Percentiles rank a stretch among this genome's conserved stretches.
Conservation (phyloP, 805 yeast species). For the Cyberlindnera sargentensis region DNA sequence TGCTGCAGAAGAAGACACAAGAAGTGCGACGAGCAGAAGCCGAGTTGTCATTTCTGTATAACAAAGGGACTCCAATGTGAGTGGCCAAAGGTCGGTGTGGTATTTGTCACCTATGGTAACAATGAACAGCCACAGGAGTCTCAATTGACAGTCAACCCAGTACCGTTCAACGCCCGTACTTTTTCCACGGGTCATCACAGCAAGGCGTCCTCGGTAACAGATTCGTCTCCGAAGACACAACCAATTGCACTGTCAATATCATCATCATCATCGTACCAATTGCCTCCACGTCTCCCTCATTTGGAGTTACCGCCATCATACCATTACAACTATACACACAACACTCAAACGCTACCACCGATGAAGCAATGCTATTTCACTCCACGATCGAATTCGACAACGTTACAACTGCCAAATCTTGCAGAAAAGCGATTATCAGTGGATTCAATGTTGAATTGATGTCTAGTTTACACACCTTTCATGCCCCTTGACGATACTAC, state of each 20-base stretch:
- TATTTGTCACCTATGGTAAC: constrained; percentile 10
- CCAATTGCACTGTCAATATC: no score
- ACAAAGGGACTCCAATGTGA: constrained; percentile 12
- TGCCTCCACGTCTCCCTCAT: no score
- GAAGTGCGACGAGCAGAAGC: constrained; percentile 14
- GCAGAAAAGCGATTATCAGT: constrained; percentile 9
- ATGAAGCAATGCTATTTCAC: constrained; percentile 7
- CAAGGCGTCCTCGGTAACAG: no score
- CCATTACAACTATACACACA: no score
- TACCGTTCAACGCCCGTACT: background rate
- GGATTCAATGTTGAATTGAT: constrained; percentile 9
- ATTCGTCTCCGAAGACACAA: no score
- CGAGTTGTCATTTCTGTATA: constrained; percentile 9
- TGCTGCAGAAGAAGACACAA: constrained; percentile 14
- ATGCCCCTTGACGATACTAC: no score
- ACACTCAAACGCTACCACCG: constrained; percentile 4
- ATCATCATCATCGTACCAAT: no score
- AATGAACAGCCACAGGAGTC: background rate
- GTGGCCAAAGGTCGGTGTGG: constrained; percentile 13
- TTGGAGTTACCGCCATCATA: no score
- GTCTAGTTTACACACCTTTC: no score
- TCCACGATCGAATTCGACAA: background rate
- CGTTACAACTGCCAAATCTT: background rate
- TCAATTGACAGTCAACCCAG: no score
- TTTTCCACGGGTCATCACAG: no score